phyloP scores from a whole-genome alignment of 2,329 filamentous ascomycete genomes.

The Colletotrichum agaves region DNA sequence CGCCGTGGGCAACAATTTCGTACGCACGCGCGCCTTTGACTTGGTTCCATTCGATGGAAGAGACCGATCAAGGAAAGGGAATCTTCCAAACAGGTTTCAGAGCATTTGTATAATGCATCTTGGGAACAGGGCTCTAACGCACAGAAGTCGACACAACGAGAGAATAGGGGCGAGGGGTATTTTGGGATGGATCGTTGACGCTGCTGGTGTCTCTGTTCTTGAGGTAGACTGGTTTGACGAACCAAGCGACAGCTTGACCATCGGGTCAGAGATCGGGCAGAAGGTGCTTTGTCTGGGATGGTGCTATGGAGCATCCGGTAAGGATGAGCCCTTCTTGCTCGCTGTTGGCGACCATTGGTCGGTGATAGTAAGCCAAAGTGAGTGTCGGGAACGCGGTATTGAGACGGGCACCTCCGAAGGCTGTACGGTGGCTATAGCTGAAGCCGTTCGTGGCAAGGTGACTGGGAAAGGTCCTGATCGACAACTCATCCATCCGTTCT shows the following conservation, averaged over 20 bases:
- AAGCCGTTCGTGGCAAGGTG: not conserved
- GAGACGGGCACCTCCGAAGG: not conserved
- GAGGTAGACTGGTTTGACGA: not conserved
- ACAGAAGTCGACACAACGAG: not conserved
- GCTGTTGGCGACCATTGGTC: slow-evolving; percentile 2
- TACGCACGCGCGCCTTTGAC: slow-evolving; percentile 2
- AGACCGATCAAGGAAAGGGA: not conserved
- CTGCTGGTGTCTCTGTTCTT: not conserved
- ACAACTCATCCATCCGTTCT: not conserved
- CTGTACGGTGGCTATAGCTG: not conserved
- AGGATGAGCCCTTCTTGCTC: not conserved
- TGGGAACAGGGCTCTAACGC: not conserved
- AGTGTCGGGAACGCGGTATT: not conserved
- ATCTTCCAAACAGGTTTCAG: not conserved
- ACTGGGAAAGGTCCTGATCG: not conserved
- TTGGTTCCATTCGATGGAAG: not conserved
- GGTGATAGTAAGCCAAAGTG: not conserved
- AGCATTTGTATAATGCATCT: not conserved
- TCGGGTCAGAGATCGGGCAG: not conserved
- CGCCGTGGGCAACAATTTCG: not conserved
- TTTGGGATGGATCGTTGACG: not conserved
- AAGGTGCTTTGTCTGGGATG: not conserved
- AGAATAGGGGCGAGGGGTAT: no score
- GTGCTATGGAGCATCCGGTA: not conserved
- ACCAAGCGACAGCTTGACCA: not conserved